Evolutionary conservation across 495 filamentous ascomycete genomes (phyloP), one percentile per base, ranked within the genome.

Genomic region (Aspergillus nidulans): DNA sequence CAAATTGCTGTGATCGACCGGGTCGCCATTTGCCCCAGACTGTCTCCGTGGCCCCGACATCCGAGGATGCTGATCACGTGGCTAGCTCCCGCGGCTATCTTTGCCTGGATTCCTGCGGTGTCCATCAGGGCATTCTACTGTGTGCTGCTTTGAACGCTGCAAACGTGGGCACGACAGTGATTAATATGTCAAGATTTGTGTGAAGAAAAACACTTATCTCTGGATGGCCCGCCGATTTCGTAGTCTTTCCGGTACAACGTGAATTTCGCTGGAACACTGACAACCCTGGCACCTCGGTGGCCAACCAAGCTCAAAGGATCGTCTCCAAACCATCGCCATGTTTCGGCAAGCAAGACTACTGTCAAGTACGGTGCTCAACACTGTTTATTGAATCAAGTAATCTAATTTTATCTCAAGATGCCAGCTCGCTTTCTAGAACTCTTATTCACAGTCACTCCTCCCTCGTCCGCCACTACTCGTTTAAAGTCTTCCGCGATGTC

Each of bases 401-500:
- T 49, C 36, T 38, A 36, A 53, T 28, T 28, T 40, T 16, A 16
- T 28, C 50, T 28, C 15, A 59, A 58, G 66, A 60, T 10, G 66
- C 66, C 57, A 64, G 62, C 9, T 64, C 66, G 24, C 52, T 68
- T 18, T 55, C 69, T 47, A 61, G 63, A 34, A 55, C 64, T 24
- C 55, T 68, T 32, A 56, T 65, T 24, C 60, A 60, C n/a, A 55
- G 65, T 20, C 49, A 61, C 34, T 59, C 62, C 24, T 55, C 67
- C 25, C 44, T 53, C n/a, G n/a, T n/a, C 40, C 60, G 63, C 26
- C 61, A 64, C 32, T 60, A 67, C 42, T 73, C 69, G 36, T 74
- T 92, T 63, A 83, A 87, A 67, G 73, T 95, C 61, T 85, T 94
- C 70, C 86, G 85, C 56, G 83, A 87, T 60, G 81, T 92, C 53